Evolutionary conservation across 2,329 filamentous ascomycete species (phyloP).

Genomic region (Malbranchea cinnamomea): DNA sequence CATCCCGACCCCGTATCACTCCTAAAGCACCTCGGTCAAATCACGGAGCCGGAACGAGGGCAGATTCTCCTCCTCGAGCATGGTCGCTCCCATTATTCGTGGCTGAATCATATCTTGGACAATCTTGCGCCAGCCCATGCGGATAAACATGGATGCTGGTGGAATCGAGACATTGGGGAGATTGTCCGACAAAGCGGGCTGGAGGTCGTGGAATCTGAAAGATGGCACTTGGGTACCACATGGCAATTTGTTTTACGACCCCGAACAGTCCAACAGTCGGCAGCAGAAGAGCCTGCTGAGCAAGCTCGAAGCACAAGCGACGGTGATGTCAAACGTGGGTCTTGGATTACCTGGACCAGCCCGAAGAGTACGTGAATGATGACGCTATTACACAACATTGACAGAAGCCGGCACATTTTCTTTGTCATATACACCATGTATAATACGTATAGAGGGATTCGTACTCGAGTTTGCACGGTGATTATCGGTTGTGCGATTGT

Average conservation of each 20-base stretch:
- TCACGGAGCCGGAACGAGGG: constrained; percentile 26
- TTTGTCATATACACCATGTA: too few relatives aligned
- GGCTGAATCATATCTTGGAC: constrained; percentile 34
- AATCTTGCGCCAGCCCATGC: constrained; percentile 33
- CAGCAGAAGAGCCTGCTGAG: too few relatives aligned
- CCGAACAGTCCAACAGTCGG: constrained; percentile 6
- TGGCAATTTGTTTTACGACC: constrained; percentile 30
- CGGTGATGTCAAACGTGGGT: too few relatives aligned
- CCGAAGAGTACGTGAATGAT: too few relatives aligned
- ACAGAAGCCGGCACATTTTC: too few relatives aligned
- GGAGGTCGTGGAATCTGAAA: constrained; percentile 30
- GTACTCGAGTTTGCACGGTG: too few relatives aligned
- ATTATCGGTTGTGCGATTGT: too few relatives aligned
- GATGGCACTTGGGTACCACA: constrained; percentile 35
- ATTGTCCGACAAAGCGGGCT: constrained; percentile 34
- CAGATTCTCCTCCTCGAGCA: constrained; percentile 35
- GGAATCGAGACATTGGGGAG: constrained; percentile 36
- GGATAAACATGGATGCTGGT: constrained; percentile 38
- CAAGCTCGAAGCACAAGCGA: too few relatives aligned
- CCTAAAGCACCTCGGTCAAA: constrained; percentile 25
- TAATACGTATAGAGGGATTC: too few relatives aligned
- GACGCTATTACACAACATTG: too few relatives aligned
- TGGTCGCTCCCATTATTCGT: constrained; percentile 31
- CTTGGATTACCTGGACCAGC: too few relatives aligned
- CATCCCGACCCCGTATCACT: constrained; percentile 28